Conservation (phyloP, 2,329 filamentous ascomycete species). For the Fusarium torulosum region DNA sequence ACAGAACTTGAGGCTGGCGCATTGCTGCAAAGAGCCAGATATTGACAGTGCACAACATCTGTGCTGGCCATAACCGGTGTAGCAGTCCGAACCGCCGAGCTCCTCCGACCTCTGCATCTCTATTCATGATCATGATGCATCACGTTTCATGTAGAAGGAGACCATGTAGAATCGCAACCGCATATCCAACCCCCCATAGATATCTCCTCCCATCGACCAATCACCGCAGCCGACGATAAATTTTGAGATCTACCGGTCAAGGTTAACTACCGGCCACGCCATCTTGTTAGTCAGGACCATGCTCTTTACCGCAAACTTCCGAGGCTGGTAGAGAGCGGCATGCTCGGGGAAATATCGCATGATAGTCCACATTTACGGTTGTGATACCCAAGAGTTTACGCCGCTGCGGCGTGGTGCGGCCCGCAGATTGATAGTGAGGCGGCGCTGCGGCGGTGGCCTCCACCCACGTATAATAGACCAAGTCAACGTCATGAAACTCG, state of each 20-base stretch:
- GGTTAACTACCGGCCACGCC: not conserved
- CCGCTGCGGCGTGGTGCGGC: constrained; percentile 27
- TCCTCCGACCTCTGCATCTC: constrained; percentile 4
- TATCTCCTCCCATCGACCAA: not conserved
- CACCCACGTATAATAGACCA: not conserved
- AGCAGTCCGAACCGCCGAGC: constrained; percentile 12
- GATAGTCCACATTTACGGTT: constrained; percentile 18
- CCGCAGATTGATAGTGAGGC: constrained; percentile 14
- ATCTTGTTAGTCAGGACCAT: not conserved
- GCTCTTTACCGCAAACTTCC: not conserved
- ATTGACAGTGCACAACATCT: not conserved
- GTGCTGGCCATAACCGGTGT: not conserved
- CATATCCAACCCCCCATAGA: not conserved
- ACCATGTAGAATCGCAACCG: not conserved
- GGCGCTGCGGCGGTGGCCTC: constrained; percentile 4
- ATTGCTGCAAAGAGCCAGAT: not conserved
- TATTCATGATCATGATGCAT: constrained; percentile 14
- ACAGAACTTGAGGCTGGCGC: fast-evolving
- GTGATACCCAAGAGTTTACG: not conserved
- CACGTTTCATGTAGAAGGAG: not conserved
- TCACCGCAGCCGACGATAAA: not conserved
- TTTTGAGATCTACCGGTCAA: not conserved
- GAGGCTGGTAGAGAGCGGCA: not conserved
- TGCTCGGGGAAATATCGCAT: constrained; percentile 6
- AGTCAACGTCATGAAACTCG: not conserved